Percentiles rank a stretch among this genome's conserved stretches.
These are phyloP conservation scores for Acorus gramineus DNA, from an alignment of 106 monocot species.

Conservation along the genomic window DNA sequence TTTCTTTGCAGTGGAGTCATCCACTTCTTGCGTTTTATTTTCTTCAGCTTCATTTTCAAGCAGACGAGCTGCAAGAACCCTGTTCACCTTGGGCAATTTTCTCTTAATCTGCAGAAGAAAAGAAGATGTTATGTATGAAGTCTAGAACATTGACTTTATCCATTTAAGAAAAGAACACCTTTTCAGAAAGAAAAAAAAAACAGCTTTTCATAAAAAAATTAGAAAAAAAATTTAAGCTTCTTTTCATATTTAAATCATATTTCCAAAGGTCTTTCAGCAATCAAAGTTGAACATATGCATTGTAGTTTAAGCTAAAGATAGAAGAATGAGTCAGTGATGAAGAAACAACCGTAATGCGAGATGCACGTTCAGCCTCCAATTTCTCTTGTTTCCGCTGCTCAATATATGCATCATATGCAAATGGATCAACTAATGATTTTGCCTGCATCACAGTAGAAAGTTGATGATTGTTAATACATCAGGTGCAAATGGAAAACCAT, in stretches of 20 bases:
- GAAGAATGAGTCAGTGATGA: neutral
- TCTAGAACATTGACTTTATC: too few relatives aligned
- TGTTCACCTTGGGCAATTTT: conserved; percentile 85
- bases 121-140: neutral
- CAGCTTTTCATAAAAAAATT: too few relatives aligned
- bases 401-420: conserved; percentile 45
- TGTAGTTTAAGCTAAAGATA: neutral
- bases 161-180: too few relatives aligned
- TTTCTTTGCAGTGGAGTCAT: conserved; percentile 27
- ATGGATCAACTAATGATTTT: conserved; percentile 43
- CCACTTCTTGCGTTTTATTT: conserved; percentile 23
- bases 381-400: conserved; percentile 68
- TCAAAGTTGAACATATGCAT: too few relatives aligned
- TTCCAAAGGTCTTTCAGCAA: too few relatives aligned
- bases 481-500: neutral
- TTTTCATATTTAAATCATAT: too few relatives aligned
- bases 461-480: neutral
- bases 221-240: too few relatives aligned
- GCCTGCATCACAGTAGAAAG: conserved; percentile 34
- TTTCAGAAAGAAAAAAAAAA: too few relatives aligned
- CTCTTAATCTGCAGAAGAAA: conserved; percentile 44
- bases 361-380: conserved; percentile 62
- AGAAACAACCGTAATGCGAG: conserved; percentile 67
- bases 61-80: conserved; percentile 46
- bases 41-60: conserved; percentile 54